Base-by-base conservation (phyloP, 1,139 yeast genomes). In the Hanseniaspora uvarum region DNA sequence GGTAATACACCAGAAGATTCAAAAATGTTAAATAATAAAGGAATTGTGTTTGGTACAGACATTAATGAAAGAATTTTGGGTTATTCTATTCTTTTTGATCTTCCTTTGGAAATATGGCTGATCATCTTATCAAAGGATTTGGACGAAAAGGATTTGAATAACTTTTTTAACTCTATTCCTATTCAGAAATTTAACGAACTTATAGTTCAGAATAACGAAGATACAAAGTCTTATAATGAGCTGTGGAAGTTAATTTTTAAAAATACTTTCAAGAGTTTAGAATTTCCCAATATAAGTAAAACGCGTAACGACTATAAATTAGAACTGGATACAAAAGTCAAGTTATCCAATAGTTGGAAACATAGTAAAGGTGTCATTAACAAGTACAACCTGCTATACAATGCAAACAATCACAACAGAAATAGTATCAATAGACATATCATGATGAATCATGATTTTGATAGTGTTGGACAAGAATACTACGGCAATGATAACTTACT, bases 221-320 rank as follows among this genome's bases (percentile, higher is more conserved):
- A 37, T 11, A 37, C 31, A 28, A 28, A 14, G 4, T 33, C 23
- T 8, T 44, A 81, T 62, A 77, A 77, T 57, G 75, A 74, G 50
- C 72, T 82, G 6, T 83, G 89, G 89, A 73, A 74, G 61, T 73
- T 72, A 54, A 72, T 83, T 21, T 81, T 83, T 60, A 66, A 68
- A 26, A 62, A 71, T 26, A 72, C 71, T 54, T 77, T 77, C 59
- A 72, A 75, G 2, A 72, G 75, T 0, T 62, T 66, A 14, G 60
- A 62, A 14, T 83, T 83, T 63, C 80, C 87, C 3, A 74, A 83
- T 0, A 68, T 78, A n/a, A 71, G 83, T 0, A 69, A 75, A 31
- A 75, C 83, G 0, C 60, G 59, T n/a, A 67, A 67, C 46, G 83
- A 81, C 77, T 73, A 78, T 60, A 68, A 69, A 14, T 16, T 43